phyloP scores from a whole-genome alignment of 768 basidiomycete species.

The Cystobasidium onofrii region DNA sequence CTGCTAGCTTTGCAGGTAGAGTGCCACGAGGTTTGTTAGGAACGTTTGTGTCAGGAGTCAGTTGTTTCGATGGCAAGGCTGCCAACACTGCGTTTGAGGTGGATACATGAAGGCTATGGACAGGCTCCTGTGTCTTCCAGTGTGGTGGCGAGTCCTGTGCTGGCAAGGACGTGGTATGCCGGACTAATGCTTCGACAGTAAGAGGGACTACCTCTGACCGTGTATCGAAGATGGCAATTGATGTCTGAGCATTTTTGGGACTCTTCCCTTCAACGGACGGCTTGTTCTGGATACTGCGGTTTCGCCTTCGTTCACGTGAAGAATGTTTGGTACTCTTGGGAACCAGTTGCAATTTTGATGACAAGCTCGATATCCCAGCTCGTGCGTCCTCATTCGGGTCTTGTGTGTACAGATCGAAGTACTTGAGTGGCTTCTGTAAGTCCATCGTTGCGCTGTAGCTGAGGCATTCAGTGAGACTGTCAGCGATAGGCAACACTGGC shows the following conservation, averaged over 20 bases:
- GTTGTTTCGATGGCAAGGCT: too few species aligned
- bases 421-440: background rate
- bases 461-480: too few species aligned
- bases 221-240: too few species aligned
- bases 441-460: background rate
- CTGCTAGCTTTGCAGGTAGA: background rate
- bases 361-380: background rate
- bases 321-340: background rate
- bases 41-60: too few species aligned
- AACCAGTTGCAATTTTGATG: background rate
- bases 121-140: background rate
- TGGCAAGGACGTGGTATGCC: background rate
- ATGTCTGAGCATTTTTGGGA: too few species aligned
- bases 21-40: background rate
- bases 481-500: too few species aligned
- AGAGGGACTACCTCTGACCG: background rate
- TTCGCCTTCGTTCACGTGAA: background rate
- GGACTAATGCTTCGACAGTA: background rate
- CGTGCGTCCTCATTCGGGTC: background rate
- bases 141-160: background rate
- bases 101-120: background rate
- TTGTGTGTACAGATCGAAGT: constrained; percentile 11
- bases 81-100: too few species aligned
- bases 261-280: too few species aligned
- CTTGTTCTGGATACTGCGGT: background rate